phyloP scores from a whole-genome alignment of 176 grass and related monocot genomes.

The Zoysia japonica region DNA sequence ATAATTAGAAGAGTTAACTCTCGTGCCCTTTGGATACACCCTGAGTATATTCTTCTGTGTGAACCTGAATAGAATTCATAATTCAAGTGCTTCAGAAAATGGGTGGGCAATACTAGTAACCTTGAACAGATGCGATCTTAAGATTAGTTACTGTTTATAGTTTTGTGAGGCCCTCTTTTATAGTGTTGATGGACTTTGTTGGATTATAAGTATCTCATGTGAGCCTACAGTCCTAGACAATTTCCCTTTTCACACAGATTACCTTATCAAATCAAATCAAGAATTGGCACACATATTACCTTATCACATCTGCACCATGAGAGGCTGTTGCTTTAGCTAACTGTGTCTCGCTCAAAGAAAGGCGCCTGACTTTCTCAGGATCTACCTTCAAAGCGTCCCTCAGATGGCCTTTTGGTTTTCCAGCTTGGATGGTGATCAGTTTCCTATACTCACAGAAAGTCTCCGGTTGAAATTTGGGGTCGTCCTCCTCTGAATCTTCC shows the following conservation, averaged over 20 bases:
- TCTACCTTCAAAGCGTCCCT: constrained; percentile 69
- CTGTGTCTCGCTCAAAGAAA: constrained; percentile 82
- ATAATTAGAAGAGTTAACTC: constrained; percentile 89
- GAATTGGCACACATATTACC: constrained; percentile 42
- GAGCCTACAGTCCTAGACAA: too few species aligned
- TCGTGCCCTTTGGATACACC: constrained; percentile 86
- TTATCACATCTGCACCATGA: constrained; percentile 74
- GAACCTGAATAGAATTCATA: constrained; percentile 55
- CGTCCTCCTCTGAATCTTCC: constrained; percentile 58
- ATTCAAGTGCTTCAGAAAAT: constrained; percentile 19
- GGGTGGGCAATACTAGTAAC: too few species aligned
- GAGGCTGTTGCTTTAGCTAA: constrained; percentile 63
- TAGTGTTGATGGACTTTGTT: too few species aligned
- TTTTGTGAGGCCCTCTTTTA: too few species aligned
- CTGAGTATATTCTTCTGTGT: constrained; percentile 86
- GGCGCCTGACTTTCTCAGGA: constrained; percentile 60
- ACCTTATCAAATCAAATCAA: constrained; percentile 18
- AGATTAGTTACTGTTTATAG: too few species aligned
- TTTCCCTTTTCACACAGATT: too few species aligned
- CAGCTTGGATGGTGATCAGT: constrained; percentile 86
- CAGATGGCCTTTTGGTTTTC: constrained; percentile 86
- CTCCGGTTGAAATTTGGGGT: constrained; percentile 58
- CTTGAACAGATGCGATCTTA: too few species aligned
- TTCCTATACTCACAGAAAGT: constrained; percentile 62
- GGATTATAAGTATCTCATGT: too few species aligned